These are phyloP conservation scores for Zychaea mexicana DNA, from an alignment of 371 early-diverging fungal species.

Conservation along the genomic window DNA sequence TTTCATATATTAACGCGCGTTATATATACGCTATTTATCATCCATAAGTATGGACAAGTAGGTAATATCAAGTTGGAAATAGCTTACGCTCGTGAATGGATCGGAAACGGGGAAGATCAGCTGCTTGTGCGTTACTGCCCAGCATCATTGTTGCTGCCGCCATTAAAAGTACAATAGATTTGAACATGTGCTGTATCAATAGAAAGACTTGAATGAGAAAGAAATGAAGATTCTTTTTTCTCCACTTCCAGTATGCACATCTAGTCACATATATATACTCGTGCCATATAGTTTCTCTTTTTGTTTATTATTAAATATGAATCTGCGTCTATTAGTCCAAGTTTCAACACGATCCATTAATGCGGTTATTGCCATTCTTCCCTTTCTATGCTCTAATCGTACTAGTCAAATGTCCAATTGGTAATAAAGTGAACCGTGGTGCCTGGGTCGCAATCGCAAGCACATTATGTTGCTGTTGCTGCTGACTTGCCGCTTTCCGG, in stretches of 20 bases:
- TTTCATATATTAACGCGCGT: not conserved
- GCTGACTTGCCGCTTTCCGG: not conserved
- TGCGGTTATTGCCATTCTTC: not conserved
- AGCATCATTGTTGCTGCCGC: not conserved
- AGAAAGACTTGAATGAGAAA: slow-evolving; percentile 1
- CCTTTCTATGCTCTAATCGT: not conserved
- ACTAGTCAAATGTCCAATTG: slow-evolving; percentile 50
- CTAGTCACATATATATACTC: not conserved
- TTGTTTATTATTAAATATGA: too few species aligned
- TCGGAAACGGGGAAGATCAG: slow-evolving; percentile 4
- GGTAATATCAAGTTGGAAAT: not conserved
- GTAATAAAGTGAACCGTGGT: slow-evolving; percentile 56
- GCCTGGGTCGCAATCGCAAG: slow-evolving; percentile 51
- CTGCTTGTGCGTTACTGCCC: slow-evolving; percentile 4
- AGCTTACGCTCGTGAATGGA: slow-evolving; percentile 19
- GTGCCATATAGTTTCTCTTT: not conserved
- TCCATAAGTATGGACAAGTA: too few species aligned
- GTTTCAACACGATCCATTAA: slow-evolving; percentile 3
- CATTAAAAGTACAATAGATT: not conserved
- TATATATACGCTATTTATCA: not conserved
- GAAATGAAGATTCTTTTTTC: not conserved
- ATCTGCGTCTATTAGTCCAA: slow-evolving; percentile 5
- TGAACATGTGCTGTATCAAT: slow-evolving; percentile 1
- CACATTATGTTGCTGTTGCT: slow-evolving; percentile 45
- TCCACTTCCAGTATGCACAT: not conserved